phyloP scores from a whole-genome alignment of 2,329 filamentous ascomycete species.

The Exophiala spinifera region DNA sequence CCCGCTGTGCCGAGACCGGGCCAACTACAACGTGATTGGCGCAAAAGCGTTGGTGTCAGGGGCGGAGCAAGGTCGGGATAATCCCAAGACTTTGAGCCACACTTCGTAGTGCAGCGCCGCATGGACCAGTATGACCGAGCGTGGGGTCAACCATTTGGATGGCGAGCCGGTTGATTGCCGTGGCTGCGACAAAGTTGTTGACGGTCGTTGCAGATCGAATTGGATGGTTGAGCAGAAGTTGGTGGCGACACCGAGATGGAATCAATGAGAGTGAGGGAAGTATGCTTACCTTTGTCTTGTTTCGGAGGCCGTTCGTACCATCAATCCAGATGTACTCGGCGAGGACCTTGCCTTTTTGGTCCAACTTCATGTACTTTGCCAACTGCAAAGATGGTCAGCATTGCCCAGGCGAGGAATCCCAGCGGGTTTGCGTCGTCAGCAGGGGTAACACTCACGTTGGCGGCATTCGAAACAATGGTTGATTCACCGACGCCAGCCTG shows the following conservation, averaged over 20 bases:
- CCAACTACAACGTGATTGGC: constrained; percentile 11
- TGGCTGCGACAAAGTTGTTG: neutral
- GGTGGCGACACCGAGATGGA: neutral
- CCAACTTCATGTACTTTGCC: constrained; percentile 85
- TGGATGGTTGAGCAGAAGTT: constrained; percentile 1
- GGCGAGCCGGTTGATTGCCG: constrained; percentile 1
- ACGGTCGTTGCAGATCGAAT: neutral
- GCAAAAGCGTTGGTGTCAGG: neutral
- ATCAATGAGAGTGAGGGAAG: constrained; percentile 6
- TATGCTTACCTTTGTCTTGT: constrained; percentile 86
- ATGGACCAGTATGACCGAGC: constrained; percentile 8
- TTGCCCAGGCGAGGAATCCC: neutral
- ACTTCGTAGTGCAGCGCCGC: constrained; percentile 8
- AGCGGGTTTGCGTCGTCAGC: constrained; percentile 7
- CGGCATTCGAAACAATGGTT: constrained; percentile 44
- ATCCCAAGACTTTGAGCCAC: constrained; percentile 14
- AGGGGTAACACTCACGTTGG: constrained; percentile 37
- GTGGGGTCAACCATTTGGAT: constrained; percentile 11
- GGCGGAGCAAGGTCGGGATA: constrained; percentile 11
- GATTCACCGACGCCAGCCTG: constrained; percentile 37
- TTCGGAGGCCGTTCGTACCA: constrained; percentile 74
- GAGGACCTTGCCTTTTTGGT: constrained; percentile 84
- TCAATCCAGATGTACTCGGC: constrained; percentile 99
- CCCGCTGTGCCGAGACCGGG: constrained; percentile 18
- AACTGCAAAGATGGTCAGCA: constrained; percentile 56